phyloP scores from a whole-genome alignment of 2,329 filamentous ascomycete species.

The Phialocephala subalpina region DNA sequence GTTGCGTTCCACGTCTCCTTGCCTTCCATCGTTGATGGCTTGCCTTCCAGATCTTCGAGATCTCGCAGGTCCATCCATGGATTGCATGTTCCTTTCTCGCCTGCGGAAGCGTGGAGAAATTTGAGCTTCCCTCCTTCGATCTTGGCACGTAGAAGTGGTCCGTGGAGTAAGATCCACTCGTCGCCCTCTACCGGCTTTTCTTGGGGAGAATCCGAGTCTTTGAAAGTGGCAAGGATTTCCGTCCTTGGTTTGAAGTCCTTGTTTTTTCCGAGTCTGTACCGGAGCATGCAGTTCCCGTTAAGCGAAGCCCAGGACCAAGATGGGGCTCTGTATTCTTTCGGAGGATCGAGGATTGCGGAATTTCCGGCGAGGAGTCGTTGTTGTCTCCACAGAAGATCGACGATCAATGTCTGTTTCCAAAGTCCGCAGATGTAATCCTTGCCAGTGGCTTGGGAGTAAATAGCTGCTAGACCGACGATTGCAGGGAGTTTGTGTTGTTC shows the following conservation, averaged over 20 bases:
- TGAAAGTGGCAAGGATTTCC: not conserved
- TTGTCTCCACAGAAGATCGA: conserved; percentile 10
- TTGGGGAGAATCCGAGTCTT: too few species aligned
- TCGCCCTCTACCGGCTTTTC: too few species aligned
- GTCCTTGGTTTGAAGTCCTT: not conserved
- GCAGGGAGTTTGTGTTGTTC: conserved; percentile 12
- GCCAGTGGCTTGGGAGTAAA: not conserved
- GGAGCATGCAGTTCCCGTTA: not conserved
- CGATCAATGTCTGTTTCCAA: not conserved
- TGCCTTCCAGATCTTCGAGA: too few species aligned
- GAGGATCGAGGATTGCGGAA: not conserved
- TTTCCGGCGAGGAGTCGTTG: not conserved
- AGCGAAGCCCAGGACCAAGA: conserved; percentile 18
- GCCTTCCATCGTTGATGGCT: too few species aligned
- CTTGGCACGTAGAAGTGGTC: too few species aligned
- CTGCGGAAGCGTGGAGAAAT: too few species aligned
- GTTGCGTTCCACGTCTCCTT: too few species aligned
- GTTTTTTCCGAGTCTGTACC: not conserved
- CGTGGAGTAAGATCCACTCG: too few species aligned
- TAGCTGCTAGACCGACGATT: not conserved
- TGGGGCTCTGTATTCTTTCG: not conserved
- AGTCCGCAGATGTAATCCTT: conserved; percentile 9
- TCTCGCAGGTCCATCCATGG: too few species aligned
- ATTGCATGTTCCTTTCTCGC: too few species aligned
- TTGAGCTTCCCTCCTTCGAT: too few species aligned